Conservation (phyloP, 306 rosid species). For the Potentilla sterilis region DNA sequence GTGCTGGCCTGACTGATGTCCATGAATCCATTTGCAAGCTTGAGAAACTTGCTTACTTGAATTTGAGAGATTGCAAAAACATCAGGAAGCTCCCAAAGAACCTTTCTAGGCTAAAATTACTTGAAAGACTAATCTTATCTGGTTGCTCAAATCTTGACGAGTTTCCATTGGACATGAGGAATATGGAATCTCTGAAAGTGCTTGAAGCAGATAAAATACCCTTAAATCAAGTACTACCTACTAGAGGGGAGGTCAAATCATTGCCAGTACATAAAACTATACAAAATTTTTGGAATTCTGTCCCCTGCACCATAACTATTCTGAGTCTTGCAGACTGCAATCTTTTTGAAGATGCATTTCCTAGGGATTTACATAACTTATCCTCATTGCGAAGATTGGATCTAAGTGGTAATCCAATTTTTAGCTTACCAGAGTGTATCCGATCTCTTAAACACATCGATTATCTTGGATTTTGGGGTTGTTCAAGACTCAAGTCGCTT, state of each 20-base stretch:
- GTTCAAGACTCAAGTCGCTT: neutral
- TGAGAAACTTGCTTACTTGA: conserved; percentile 10
- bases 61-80: conserved; percentile 3
- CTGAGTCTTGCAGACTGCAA: neutral
- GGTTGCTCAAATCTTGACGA: conserved; percentile 1
- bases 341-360: neutral
- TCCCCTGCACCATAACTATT: neutral
- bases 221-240: neutral
- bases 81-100: conserved; percentile 4
- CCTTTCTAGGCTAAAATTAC: neutral
- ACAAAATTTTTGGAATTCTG: neutral
- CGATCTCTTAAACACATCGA: neutral
- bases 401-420: neutral
- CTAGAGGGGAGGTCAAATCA: neutral
- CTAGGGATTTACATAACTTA: neutral
- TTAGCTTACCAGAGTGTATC: neutral
- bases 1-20: neutral
- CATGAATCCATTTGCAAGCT: conserved; percentile 17
- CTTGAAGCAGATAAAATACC: neutral
- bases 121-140: neutral
- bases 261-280: neutral
- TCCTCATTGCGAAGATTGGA: neutral
- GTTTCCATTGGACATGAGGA: neutral
- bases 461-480: neutral
- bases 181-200: conserved; percentile 13